A percentile compares a stretch with the other conserved stretches of the same genome.
Conservation (phyloP, 1,139 yeast species). For the Hemisphaericaspora xylofermentans region DNA sequence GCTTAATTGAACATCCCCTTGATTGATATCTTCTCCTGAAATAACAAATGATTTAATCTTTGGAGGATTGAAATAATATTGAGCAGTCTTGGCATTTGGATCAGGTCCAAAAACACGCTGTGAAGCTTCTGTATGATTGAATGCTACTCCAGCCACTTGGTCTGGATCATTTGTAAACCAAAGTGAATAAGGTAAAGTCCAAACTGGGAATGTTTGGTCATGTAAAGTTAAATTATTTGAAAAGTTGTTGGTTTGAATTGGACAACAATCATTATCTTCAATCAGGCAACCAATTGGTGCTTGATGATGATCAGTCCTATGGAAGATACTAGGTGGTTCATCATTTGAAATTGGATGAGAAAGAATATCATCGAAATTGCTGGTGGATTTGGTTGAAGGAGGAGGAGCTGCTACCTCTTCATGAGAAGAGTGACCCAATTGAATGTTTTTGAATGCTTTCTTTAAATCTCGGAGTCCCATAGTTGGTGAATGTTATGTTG, state of each 20-base stretch:
- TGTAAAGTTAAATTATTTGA: slow-evolving; percentile 43
- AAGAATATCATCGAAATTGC: slow-evolving; percentile 10
- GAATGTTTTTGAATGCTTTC: slow-evolving; percentile 26
- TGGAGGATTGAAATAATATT: slow-evolving; percentile 49
- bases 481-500: background rate
- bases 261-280: slow-evolving; percentile 15
- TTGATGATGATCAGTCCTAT: slow-evolving; percentile 24
- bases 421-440: slow-evolving; percentile 11
- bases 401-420: background rate
- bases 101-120: slow-evolving; percentile 49
- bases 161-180: slow-evolving; percentile 44
- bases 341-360: slow-evolving; percentile 24
- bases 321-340: slow-evolving; percentile 30
- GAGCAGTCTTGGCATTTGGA: slow-evolving; percentile 33
- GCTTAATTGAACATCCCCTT: slow-evolving; percentile 19
- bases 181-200: slow-evolving; percentile 49
- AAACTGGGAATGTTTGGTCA: slow-evolving; percentile 46
- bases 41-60: slow-evolving; percentile 43
- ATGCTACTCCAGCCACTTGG: slow-evolving; percentile 41
- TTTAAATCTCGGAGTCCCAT: slow-evolving; percentile 33
- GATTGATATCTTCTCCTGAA: slow-evolving; percentile 30
- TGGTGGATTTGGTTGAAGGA: background rate
- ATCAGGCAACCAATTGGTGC: slow-evolving; percentile 31
- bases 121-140: slow-evolving; percentile 43
- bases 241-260: slow-evolving; percentile 48